Base-by-base conservation (phyloP, 2,329 filamentous ascomycete species). In the Aotearoamyces nothofagi region DNA sequence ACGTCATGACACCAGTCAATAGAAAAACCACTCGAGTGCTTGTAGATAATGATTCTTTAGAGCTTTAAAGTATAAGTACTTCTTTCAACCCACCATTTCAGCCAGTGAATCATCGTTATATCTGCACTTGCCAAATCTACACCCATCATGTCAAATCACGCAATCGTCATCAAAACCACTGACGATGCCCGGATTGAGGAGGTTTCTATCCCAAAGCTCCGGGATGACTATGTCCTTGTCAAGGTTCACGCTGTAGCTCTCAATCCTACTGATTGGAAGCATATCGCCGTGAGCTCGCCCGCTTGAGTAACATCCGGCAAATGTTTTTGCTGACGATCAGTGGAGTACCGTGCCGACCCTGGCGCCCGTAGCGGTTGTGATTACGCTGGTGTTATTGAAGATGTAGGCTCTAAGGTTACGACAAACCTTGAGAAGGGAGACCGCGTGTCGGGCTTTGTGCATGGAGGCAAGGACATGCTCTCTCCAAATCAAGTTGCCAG, bases 391-490 rank as follows among this genome's bases (percentile, higher is more conserved):
- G 41, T 57, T 9, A 54, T 67, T 3, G 54, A 60, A 20, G 53
- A 58, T 29, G 49, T 66, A 14, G 63, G 61, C 6, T 30, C 40
- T 4, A 52, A 51, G 17, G 55, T 60, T 12, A 56, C 45, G 10
- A 56, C 56, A 35, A 31, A 42, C 5, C 56, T 62, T 33, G 54
- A 54, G 39, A 55, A 54, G 30, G 63, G 64, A 3, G 63, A 69
- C 34, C 54, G 61, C 22, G 47, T 66, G 17, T 43, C 46, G 14
- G 63, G 62, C 4, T 39, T 53, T 9, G 41, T 35, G 2, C 54
- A 60, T 27, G 59, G 58, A n/a, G 27, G 12, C 16, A 54, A 52
- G 19, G 17, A 26, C 17, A 30, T 24, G 24, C 24, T 26, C 17
- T 32, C 19, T 8, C 8, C n/a, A n/a, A n/a, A n/a, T n/a, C n/a